phyloP scores from a whole-genome alignment of 441 rosid species.

The Gossypium lobatum region DNA sequence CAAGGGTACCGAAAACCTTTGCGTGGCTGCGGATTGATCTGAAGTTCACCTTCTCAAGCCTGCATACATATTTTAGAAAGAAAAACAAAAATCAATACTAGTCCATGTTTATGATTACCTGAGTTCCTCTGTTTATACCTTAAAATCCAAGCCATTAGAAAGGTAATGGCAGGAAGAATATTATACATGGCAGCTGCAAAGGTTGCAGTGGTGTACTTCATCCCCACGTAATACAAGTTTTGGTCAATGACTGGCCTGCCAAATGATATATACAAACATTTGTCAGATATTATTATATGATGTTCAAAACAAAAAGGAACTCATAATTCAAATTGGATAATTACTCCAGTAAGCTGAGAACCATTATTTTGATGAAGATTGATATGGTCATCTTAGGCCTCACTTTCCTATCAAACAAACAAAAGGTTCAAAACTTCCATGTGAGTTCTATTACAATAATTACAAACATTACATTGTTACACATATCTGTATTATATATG shows the following conservation, averaged over 20 bases:
- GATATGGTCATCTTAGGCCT: slow-evolving; percentile 74
- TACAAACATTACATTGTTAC: slow-evolving; percentile 21
- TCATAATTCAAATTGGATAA: background rate
- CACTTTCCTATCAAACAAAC: slow-evolving; percentile 48
- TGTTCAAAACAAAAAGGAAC: background rate
- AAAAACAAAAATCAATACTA: background rate
- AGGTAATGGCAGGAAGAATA: slow-evolving; percentile 79
- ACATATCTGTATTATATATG: background rate
- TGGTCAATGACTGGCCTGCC: slow-evolving; percentile 89
- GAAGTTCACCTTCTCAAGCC: slow-evolving; percentile 70
- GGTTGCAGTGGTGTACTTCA: slow-evolving; percentile 85
- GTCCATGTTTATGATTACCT: background rate
- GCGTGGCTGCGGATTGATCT: slow-evolving; percentile 49
- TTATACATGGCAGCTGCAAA: slow-evolving; percentile 83
- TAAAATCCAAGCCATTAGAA: slow-evolving; percentile 67
- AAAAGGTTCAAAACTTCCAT: background rate
- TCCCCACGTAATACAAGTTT: slow-evolving; percentile 68
- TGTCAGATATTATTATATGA: background rate
- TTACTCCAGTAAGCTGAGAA: slow-evolving; percentile 84
- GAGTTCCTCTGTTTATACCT: slow-evolving; percentile 25
- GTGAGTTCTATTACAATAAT: background rate
- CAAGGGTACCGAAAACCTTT: slow-evolving; percentile 61
- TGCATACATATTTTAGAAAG: slow-evolving; percentile 10
- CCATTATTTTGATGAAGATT: slow-evolving; percentile 53
- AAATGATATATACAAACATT: background rate